phyloP scores from a whole-genome alignment of 495 filamentous ascomycete species.

The Aspergillus sclerotioniger region DNA sequence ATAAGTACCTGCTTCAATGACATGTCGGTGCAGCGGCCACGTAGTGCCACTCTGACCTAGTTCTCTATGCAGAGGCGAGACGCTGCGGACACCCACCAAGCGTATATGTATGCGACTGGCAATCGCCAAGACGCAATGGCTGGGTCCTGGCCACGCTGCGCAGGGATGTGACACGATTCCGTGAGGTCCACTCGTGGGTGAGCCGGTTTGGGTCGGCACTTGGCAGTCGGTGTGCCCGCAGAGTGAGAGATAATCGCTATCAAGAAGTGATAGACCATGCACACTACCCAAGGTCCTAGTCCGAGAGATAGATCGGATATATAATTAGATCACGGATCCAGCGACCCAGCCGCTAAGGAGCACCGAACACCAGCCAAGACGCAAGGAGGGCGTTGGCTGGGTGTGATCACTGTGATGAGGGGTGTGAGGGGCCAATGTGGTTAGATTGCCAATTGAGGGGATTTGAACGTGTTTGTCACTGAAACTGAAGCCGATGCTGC shows the following conservation, averaged over 20 bases:
- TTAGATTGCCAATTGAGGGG: not conserved
- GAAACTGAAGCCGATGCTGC: too few relatives aligned
- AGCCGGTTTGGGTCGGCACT: conserved; percentile 1
- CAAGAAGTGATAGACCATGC: conserved; percentile 15
- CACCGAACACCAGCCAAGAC: conserved; percentile 11
- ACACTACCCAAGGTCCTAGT: conserved; percentile 11
- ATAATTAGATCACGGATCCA: conserved; percentile 26
- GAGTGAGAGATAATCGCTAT: conserved; percentile 9
- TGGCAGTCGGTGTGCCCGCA: conserved; percentile 10
- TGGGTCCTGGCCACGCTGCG: conserved; percentile 2
- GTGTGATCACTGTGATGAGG: not conserved
- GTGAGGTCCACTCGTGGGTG: not conserved
- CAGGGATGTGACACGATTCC: conserved; percentile 9
- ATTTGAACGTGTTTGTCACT: not conserved
- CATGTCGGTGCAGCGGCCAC: conserved; percentile 35
- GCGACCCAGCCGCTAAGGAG: conserved; percentile 18
- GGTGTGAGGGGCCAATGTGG: not conserved
- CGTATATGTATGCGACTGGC: conserved; percentile 19
- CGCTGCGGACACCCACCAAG: conserved; percentile 7
- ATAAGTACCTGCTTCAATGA: conserved; percentile 71
- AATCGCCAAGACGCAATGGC: conserved; percentile 13
- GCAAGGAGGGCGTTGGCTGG: not conserved
- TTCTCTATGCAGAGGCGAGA: conserved; percentile 4
- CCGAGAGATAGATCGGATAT: conserved; percentile 26
- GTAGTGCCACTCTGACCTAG: conserved; percentile 13